Conservation (phyloP, 2,329 filamentous ascomycete genomes). For the Massarina eburnea region DNA sequence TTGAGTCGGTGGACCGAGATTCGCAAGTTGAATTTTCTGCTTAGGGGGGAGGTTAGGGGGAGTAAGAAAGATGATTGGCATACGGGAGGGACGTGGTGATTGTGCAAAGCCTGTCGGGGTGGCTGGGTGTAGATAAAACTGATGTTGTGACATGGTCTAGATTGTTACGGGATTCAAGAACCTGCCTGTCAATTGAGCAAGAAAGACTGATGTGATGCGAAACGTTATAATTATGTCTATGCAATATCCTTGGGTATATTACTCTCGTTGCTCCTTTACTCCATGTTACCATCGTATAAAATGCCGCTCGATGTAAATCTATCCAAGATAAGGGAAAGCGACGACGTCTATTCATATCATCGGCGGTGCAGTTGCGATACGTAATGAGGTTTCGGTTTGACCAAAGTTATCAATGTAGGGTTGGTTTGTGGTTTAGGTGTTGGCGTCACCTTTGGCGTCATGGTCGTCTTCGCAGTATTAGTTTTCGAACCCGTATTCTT, state of each 20-base stretch:
- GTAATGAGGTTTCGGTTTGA: neutral
- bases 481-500: neutral
- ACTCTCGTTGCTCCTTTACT: neutral
- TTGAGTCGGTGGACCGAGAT: conserved; percentile 76
- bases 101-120: too few relatives aligned
- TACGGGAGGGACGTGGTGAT: neutral
- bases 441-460: neutral
- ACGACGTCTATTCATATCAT: neutral
- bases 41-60: conserved; percentile 18
- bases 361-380: neutral
- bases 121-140: too few relatives aligned
- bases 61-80: conserved; percentile 10
- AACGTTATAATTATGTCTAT: too few relatives aligned
- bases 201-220: too few relatives aligned
- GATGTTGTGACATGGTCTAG: too few relatives aligned
- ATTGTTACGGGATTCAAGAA: too few relatives aligned
- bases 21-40: conserved; percentile 48
- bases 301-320: neutral
- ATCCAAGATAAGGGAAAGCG: too few relatives aligned
- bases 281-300: neutral
- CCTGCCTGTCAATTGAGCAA: too few relatives aligned
- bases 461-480: neutral
- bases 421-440: neutral
- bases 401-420: neutral
- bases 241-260: neutral